Conservation (phyloP, 176 grass and related monocot species). For the Pontederia paniculata region DNA sequence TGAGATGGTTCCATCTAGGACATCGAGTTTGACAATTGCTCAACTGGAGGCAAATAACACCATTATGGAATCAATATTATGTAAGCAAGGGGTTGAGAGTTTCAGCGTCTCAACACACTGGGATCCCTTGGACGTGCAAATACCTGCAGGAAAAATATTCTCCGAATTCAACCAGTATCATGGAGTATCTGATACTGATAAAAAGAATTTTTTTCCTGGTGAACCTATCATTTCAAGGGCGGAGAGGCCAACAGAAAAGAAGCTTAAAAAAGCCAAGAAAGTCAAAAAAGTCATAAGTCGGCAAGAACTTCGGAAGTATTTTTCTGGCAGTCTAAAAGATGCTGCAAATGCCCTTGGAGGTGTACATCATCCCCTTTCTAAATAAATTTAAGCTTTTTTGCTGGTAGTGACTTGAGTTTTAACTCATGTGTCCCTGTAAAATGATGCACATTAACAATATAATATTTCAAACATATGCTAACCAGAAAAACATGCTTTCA, state of each 20-base stretch:
- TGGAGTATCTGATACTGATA: constrained; percentile 28
- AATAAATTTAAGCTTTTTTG: background rate
- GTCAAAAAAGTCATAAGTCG: constrained; percentile 60
- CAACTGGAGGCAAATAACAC: constrained; percentile 25
- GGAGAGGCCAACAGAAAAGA: constrained; percentile 49
- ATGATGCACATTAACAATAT: no score
- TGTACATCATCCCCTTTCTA: constrained; percentile 13
- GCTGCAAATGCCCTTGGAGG: constrained; percentile 96
- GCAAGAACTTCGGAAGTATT: constrained; percentile 77
- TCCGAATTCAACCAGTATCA: constrained; percentile 34
- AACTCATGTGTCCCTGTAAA: background rate
- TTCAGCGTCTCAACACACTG: constrained; percentile 52
- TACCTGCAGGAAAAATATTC: constrained; percentile 33
- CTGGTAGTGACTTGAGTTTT: background rate
- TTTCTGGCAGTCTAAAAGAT: constrained; percentile 95
- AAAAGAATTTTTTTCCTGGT: constrained; percentile 14
- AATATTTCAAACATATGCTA: no score
- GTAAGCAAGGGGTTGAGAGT: constrained; percentile 48
- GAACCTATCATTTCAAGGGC: constrained; percentile 28
- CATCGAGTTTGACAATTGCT: constrained; percentile 39
- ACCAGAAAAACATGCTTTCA: no score
- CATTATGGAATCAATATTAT: constrained; percentile 19
- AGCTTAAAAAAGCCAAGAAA: constrained; percentile 63
- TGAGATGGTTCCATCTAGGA: constrained; percentile 40
- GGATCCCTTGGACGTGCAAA: constrained; percentile 21